A percentile compares a stretch with the other conserved stretches of the same genome.
phyloP scores from a whole-genome alignment of 2,329 filamentous ascomycete species.

The Simplicillium aogashimaense region DNA sequence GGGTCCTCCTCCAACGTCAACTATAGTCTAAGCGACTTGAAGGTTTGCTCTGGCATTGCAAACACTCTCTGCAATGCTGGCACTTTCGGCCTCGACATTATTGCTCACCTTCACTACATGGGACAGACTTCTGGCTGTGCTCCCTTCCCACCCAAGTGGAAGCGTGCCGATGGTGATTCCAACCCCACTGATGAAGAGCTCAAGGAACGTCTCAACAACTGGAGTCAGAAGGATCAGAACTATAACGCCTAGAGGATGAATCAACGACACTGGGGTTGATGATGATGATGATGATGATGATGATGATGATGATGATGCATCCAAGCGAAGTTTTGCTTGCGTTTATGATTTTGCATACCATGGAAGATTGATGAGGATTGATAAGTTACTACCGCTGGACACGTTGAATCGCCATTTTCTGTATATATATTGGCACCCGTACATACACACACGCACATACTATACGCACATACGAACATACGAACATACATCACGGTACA shows the following conservation, averaged over 20 bases:
- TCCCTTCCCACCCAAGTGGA: conserved; percentile 13
- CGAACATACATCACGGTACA: too few species aligned
- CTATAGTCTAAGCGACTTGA: conserved; percentile 29
- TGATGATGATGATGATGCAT: neutral
- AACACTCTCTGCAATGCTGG: conserved; percentile 42
- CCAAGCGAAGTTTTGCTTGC: neutral
- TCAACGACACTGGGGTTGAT: neutral
- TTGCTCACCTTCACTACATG: conserved; percentile 41
- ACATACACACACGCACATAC: too few species aligned
- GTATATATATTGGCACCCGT: too few species aligned
- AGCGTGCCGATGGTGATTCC: conserved; percentile 10
- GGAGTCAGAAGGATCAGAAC: conserved; percentile 22
- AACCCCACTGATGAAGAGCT: conserved; percentile 24
- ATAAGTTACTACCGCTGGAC: too few species aligned
- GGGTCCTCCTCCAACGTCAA: conserved; percentile 20
- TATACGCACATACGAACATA: too few species aligned
- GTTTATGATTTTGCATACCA: too few species aligned
- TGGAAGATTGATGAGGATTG: too few species aligned
- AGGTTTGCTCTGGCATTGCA: conserved; percentile 36
- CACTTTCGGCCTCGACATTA: conserved; percentile 30
- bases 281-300: neutral
- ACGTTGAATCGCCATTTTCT: too few species aligned
- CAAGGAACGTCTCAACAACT: conserved; percentile 24
- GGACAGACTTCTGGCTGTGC: conserved; percentile 29
- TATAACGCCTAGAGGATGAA: conserved; percentile 8